Base-by-base conservation (phyloP, 2,329 filamentous ascomycete genomes). In the Paraconiothyrium brasiliense region DNA sequence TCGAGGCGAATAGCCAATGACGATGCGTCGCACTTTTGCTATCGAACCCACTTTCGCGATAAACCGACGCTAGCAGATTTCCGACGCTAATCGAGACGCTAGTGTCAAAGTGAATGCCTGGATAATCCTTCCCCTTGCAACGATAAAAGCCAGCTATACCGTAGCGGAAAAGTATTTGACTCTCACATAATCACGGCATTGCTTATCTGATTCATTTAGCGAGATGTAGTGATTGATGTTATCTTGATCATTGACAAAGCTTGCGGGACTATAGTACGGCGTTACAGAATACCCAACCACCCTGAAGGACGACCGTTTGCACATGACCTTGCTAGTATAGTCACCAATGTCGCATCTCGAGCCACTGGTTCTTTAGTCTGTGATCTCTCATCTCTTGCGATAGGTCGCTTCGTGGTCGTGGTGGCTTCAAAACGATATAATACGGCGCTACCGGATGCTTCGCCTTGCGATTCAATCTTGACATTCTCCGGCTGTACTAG, bases 1-100 rank as follows among this genome's bases (percentile, higher is more conserved):
- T 46, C n/a, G 8, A 46, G 16, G 3, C 7, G 43, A 24, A 1
- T 35, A 13, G 13, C 34, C 34, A 35, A 46, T 46, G 43, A 24
- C 43, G 43, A 24, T 34, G 27, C 16, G 24, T 16, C 10, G 14
- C 48, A 34, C 4, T n/a, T 51, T 32, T 27, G 22, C 6, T n/a
- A 35, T n/a, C 48, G 27, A 8, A 22, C 14, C 34, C 34, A 13
- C 34, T 35, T 35, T 52, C 49, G 49, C 49, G 37, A 11, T 20
- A 35, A 35, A 5, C 49, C 49, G 49, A 52, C 49, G 27, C 30
- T 52, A 20, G 49, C 49, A 20, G 4, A 52, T 52, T 52, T 52
- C 49, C 49, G 49, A 52, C 49, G 27, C 32, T 13, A 20, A 14
- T 20, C 32, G 22, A 20, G 34, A 2, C 2, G 34, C 13, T 13